These are phyloP conservation scores for Fusarium coffeatum DNA, from an alignment of 2,329 filamentous ascomycete genomes.

Conservation along the genomic window DNA sequence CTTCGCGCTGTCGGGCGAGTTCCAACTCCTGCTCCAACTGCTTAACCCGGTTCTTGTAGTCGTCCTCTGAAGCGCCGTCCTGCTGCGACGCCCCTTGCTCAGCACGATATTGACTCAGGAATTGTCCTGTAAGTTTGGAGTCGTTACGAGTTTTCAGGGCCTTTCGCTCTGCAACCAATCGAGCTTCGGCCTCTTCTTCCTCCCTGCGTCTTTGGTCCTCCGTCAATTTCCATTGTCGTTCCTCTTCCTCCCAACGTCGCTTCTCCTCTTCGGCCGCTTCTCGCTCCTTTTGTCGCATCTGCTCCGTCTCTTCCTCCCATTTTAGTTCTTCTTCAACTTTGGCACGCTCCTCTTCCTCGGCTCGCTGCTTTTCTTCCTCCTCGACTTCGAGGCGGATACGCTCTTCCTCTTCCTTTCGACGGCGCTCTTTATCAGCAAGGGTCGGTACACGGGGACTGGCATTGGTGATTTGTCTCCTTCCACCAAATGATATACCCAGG, in stretches of 20 bases:
- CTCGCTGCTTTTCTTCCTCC: constrained; percentile 62
- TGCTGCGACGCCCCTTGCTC: constrained; percentile 60
- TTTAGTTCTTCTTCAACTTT: constrained; percentile 71
- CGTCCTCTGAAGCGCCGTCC: constrained; percentile 51
- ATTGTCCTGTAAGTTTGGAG: constrained; percentile 81
- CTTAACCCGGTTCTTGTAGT: constrained; percentile 75
- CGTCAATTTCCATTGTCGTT: constrained; percentile 79
- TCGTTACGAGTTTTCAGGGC: constrained; percentile 72
- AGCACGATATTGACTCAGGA: constrained; percentile 85
- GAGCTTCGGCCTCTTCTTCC: constrained; percentile 77
- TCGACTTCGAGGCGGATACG: constrained; percentile 66
- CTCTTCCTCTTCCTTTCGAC: constrained; percentile 69
- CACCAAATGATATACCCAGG: constrained; percentile 91
- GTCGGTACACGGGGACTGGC: constrained; percentile 82
- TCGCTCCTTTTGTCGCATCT: constrained; percentile 69
- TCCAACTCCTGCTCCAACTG: constrained; percentile 82
- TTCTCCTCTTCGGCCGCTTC: constrained; percentile 74
- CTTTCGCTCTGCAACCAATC: constrained; percentile 73
- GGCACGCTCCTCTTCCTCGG: constrained; percentile 73
- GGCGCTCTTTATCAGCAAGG: constrained; percentile 84
- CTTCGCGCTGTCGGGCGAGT: constrained; percentile 70
- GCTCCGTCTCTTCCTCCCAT: constrained; percentile 74
- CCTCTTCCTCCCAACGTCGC: constrained; percentile 81
- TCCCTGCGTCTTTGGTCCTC: constrained; percentile 78
- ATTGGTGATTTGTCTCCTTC: constrained; percentile 90